phyloP scores from a whole-genome alignment of 73 alveolate species.

The Diophrys sp. region DNA sequence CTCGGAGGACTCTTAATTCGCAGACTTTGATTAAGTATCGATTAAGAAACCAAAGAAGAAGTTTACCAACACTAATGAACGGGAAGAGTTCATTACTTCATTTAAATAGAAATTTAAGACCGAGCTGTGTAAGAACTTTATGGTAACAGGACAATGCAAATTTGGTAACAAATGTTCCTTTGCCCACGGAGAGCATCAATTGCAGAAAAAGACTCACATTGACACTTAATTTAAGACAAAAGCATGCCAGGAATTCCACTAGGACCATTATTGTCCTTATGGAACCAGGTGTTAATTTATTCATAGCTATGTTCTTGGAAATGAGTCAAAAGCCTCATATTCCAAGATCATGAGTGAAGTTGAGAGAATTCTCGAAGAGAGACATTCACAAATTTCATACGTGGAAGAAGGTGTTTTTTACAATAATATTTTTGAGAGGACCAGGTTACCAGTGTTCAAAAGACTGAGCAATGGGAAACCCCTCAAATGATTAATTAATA shows the following conservation, averaged over 20 bases:
- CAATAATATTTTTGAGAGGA: not conserved
- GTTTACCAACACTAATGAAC: not conserved
- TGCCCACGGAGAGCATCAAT: conserved; percentile 85
- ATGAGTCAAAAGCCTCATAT: not conserved
- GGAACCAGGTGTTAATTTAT: conserved; percentile 92
- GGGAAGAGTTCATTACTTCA: not conserved
- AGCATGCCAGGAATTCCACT: conserved; percentile 85
- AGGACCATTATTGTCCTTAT: conserved; percentile 86
- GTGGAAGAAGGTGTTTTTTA: not conserved
- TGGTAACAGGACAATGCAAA: conserved; percentile 42
- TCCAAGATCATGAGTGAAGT: not conserved
- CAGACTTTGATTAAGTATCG: not conserved
- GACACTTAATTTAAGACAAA: conserved; percentile 88
- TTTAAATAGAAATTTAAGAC: conserved; percentile 49
- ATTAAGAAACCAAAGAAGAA: not conserved
- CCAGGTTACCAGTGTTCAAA: too few species aligned
- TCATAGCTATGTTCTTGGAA: conserved; percentile 31
- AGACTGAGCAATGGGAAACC: too few species aligned
- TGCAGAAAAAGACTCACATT: conserved; percentile 75
- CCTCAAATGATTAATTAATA: too few species aligned
- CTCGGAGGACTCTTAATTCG: not conserved
- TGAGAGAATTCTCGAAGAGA: not conserved
- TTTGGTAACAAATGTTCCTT: conserved; percentile 52
- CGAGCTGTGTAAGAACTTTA: conserved; percentile 61
- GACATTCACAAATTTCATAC: not conserved